Evolutionary conservation across 2,329 filamentous ascomycete genomes (phyloP), one percentile per base, ranked within the genome.

Genomic region (Aspergillus neoniger): DNA sequence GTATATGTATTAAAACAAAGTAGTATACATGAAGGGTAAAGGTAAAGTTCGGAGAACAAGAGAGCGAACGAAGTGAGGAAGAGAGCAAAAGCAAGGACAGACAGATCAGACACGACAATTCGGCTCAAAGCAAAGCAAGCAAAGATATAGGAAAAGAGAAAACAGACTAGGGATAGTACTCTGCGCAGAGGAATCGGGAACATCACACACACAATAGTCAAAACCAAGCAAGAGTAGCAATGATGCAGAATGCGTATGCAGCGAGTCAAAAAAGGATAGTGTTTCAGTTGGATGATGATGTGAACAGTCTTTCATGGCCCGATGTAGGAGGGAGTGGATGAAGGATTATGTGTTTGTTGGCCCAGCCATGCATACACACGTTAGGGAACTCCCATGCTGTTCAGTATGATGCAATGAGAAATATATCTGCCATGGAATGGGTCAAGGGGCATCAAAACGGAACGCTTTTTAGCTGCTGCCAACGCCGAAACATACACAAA

Each of bases 381-480:
- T 55, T 12, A 14, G 30, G 23, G 52, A 43, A 55, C 38, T 55
- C 39, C 39, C 39, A 19, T 43, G 53, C 53, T 12, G 53, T 44
- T 44, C 43, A 14, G 53, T 39, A 55, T 55, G 53, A 55, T 55
- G 53, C 53, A 55, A 47, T 41, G 39, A 28, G 52, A 9, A 36
- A 17, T 30, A 55, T 32, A 55, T 32, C 30, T 44, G 25, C 41
- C 23, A 55, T 44, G 10, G n/a, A 14, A 55, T 32, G 30, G 41
- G 39, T 44, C 25, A 55, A 30, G 53, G 39, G 39, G 39, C 41
- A 30, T 55, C 43, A 38, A 25, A 44, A 23, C 19, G 39, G 39
- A 47, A 55, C 53, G 53, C 53, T 55, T 55, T 55, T 55, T 55
- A 36, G 53, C 53, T 55, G 53, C 53, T 55, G 53, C 53, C 53